Percentiles rank a stretch among this genome's conserved stretches.
Evolutionary conservation across 305 asterid genomes (phyloP).

Genomic region (Nicotiana rustica): DNA sequence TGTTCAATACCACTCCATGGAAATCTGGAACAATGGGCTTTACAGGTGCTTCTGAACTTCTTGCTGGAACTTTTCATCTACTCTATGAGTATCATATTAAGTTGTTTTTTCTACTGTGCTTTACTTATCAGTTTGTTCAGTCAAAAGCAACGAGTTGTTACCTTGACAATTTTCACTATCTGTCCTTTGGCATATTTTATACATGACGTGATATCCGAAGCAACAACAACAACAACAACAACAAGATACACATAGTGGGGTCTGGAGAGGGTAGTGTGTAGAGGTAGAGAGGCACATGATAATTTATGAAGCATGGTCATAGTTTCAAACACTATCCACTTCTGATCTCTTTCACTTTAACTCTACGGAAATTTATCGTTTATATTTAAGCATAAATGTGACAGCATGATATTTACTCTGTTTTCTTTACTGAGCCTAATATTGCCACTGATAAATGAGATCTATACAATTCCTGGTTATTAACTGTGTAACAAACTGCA

Average conservation of each 20-base stretch:
- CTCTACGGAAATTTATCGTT: not conserved
- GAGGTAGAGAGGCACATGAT: too few species aligned
- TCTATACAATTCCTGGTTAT: not conserved
- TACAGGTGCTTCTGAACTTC: conserved; percentile 64
- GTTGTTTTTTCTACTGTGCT: not conserved
- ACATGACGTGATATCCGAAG: not conserved
- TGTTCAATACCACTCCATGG: conserved; percentile 84
- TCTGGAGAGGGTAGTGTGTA: too few species aligned
- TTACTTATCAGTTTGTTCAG: conserved; percentile 26
- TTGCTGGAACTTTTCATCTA: conserved; percentile 33
- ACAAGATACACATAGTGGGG: too few species aligned
- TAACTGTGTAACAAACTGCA: conserved; percentile 3
- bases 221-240: too few species aligned
- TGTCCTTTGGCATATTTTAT: conserved; percentile 14
- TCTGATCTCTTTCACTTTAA: not conserved
- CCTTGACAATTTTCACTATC: not conserved
- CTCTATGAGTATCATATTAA: conserved; percentile 7
- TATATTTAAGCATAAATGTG: not conserved
- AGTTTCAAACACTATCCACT: conserved; percentile 23
- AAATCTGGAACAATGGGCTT: conserved; percentile 91
- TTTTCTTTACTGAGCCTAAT: not conserved
- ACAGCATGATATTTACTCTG: conserved; percentile 8
- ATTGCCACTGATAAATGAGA: conserved; percentile 7
- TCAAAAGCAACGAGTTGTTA: conserved; percentile 29
- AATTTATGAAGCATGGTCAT: not conserved